These are phyloP conservation scores for Dovyalis caffra DNA, from an alignment of 345 rosid species.

Conservation along the genomic window DNA sequence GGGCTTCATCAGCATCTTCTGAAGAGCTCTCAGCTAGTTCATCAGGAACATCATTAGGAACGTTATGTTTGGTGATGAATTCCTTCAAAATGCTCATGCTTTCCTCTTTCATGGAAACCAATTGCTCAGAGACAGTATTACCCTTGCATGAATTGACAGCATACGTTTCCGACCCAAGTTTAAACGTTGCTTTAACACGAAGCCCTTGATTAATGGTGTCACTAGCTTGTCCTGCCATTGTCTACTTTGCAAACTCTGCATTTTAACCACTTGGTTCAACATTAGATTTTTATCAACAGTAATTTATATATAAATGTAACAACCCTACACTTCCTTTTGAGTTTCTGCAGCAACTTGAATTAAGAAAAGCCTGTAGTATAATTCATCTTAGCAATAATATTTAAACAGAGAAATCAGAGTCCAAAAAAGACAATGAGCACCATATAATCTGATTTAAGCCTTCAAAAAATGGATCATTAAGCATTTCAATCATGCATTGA, in stretches of 20 bases:
- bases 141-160: constrained; percentile 41
- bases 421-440: no score
- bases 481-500: no score
- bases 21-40: constrained; percentile 53
- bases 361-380: no score
- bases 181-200: constrained; percentile 48
- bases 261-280: background rate
- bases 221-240: constrained; percentile 52
- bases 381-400: no score
- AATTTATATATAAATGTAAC: no score
- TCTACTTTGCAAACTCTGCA: constrained; percentile 1
- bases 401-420: no score
- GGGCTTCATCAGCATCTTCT: constrained; percentile 44
- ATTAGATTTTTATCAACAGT: no score
- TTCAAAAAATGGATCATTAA: no score
- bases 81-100: constrained; percentile 76
- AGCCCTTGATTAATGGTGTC: constrained; percentile 22
- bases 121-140: constrained; percentile 48
- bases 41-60: constrained; percentile 72
- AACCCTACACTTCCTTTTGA: no score
- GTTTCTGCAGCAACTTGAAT: no score
- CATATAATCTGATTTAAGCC: no score
- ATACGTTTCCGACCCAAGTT: constrained; percentile 68
- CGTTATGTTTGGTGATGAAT: constrained; percentile 80
- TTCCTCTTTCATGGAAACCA: constrained; percentile 71